Base-by-base conservation (phyloP, 225 moss, liverwort and hornwort species). In the Physcomitrellopsis africana region DNA sequence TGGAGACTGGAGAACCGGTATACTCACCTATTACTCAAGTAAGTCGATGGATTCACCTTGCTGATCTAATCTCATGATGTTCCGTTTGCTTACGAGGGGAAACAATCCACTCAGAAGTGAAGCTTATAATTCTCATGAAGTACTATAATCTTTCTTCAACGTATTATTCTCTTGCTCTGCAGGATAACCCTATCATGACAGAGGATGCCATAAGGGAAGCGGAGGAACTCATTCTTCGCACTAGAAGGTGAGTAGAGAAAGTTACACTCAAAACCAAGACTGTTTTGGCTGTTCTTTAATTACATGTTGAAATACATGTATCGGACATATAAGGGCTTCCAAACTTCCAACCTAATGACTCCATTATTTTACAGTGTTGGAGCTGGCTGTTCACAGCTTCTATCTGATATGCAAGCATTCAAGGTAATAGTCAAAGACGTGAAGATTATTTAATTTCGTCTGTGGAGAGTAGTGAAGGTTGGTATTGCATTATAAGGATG, bases 341-440 rank as follows among this genome's bases (percentile, higher is more conserved):
- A 72, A 51, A 45, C 17, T 62, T 45, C 29, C 72, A 68, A 81
- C 53, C 41, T 62, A 52, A 67, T 68, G 51, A 60, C 32, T 70
- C 77, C 44, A 43, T 37, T 79, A 72, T 37, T 37, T 37, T 82
- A 83, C 82, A 92, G 96, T 88, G 92, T 96, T 73, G 96, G 96
- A 51, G 96, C 96, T 68, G 96, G 96, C 72, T 96, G 96, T 68
- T 96, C 96, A 60, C 96, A 96, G 76, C 96, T 96, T 76, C 86
- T 96, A 51, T 96, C 96, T 48, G 96, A 96, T 75, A 96, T 96
- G 96, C 96, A 96, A 78, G 93, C 96, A 20, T 96, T 96, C 70
- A 93, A 96, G 89, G 92, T 90, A 78, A 78, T 3, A 9, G 42
- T 46, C 48, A 66, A 67, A 65, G 37, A 48, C 17, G 60, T 37